A percentile compares a stretch with the other conserved stretches of the same genome.
phyloP scores from a whole-genome alignment of 2,329 filamentous ascomycete genomes.

The Dothideomycetidae sp. region DNA sequence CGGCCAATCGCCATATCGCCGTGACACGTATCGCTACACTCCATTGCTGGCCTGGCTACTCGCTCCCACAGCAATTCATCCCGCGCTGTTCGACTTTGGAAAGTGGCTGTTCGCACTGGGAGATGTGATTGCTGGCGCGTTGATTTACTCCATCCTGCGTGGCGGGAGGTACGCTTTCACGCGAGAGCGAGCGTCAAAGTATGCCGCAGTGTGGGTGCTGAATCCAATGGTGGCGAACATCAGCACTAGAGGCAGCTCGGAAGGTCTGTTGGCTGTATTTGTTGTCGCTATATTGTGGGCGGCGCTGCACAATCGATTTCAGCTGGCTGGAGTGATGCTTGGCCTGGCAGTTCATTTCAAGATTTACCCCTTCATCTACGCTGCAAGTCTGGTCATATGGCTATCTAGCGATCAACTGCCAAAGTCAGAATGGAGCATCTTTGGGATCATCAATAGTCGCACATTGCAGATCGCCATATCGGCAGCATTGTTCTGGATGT shows the following conservation, averaged over 20 bases:
- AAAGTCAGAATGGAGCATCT: no score
- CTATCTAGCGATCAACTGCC: no score
- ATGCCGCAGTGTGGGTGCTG: conserved; percentile 78
- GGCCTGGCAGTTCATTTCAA: conserved; percentile 90
- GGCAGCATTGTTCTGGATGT: no score
- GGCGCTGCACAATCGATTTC: conserved; percentile 46
- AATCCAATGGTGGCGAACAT: conserved; percentile 98
- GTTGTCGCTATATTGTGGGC: conserved; percentile 77
- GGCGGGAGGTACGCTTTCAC: conserved; percentile 27
- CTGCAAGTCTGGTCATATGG: conserved; percentile 66
- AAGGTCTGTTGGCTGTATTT: conserved; percentile 75
- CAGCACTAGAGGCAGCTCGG: conserved; percentile 84
- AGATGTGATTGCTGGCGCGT: conserved; percentile 72
- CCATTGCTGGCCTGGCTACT: conserved; percentile 86
- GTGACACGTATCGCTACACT: conserved; percentile 95
- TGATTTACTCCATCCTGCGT: conserved; percentile 47
- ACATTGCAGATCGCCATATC: no score
- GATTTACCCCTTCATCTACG: conserved; percentile 97
- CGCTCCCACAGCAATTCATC: conserved; percentile 56
- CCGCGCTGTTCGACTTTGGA: conserved; percentile 62
- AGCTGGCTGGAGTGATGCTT: conserved; percentile 57
- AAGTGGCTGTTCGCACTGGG: conserved; percentile 75
- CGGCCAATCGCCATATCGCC: conserved; percentile 63
- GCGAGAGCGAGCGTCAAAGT: conserved; percentile 49
- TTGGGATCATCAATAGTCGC: no score